Evolutionary conservation across 139 green algal species (phyloP).

Genomic region (Mychonastes homosphaera): DNA sequence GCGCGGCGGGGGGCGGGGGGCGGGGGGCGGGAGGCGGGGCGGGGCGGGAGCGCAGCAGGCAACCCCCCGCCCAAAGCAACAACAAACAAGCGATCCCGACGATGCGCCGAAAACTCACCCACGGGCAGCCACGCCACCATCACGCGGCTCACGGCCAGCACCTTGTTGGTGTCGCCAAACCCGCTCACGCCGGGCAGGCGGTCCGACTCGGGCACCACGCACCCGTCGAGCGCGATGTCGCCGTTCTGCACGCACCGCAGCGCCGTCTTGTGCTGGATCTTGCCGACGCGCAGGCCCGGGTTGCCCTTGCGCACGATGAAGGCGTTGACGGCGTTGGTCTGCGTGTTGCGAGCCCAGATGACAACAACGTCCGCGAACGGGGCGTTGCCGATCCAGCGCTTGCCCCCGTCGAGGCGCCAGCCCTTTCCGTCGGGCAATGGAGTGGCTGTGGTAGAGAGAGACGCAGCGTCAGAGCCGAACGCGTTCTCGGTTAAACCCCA

Average conservation of each 20-base stretch:
- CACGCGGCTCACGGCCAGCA: slow-evolving; percentile 75
- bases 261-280: slow-evolving; percentile 92
- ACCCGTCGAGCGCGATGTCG: slow-evolving; percentile 73
- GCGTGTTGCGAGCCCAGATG: slow-evolving; percentile 68
- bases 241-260: slow-evolving; percentile 79
- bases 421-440: too few species aligned
- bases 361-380: slow-evolving; percentile 81
- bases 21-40: too few species aligned
- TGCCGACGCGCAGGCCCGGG: slow-evolving; percentile 54
- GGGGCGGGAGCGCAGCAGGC: too few species aligned
- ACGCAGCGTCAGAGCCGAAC: too few species aligned
- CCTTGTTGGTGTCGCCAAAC: slow-evolving; percentile 76
- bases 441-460: too few species aligned
- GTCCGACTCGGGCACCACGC: slow-evolving; percentile 78
- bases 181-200: slow-evolving; percentile 52
- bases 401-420: slow-evolving; percentile 79
- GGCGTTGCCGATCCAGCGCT: slow-evolving; percentile 94
- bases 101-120: too few species aligned
- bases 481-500: too few species aligned
- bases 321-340: slow-evolving; percentile 64
- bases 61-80: too few species aligned
- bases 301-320: slow-evolving; percentile 89
- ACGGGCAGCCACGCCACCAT: slow-evolving; percentile 95
- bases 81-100: too few species aligned
- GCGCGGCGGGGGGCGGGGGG: too few species aligned